Evolutionary conservation across 139 green algal species (phyloP).

Genomic region (Micractinium conductrix): DNA sequence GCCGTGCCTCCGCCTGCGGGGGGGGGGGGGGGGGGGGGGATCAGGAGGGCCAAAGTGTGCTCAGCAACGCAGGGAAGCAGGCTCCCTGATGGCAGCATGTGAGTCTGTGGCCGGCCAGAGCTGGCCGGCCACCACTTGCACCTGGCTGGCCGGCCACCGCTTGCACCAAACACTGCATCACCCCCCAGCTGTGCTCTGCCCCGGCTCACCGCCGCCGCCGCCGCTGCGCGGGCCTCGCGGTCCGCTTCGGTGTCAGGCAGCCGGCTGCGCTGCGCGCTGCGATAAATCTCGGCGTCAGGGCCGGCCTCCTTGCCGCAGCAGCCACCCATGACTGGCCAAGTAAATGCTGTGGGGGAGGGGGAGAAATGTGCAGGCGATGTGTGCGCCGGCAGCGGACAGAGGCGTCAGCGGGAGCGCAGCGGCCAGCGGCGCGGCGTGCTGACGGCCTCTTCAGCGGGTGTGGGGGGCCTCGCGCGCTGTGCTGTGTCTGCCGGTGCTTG

Average conservation of each 20-base stretch:
- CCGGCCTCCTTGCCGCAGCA: constrained; percentile 45
- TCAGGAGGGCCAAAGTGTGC: not conserved
- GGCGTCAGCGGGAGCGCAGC: no score
- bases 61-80: no score
- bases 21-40: not conserved
- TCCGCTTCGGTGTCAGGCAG: constrained; percentile 41
- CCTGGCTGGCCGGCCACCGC: no score
- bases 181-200: not conserved
- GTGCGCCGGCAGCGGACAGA: no score
- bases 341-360: no score
- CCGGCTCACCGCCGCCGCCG: constrained; percentile 38
- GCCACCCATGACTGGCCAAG: constrained; percentile 29
- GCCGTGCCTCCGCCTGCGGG: constrained; percentile 23
- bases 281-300: constrained; percentile 35
- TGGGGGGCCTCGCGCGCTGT: no score
- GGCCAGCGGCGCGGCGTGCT: no score
- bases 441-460: no score
- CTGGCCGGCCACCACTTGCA: not conserved
- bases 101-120: no score
- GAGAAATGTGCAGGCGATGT: no score
- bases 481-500: no score
- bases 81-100: not conserved
- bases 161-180: not conserved
- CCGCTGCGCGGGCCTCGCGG: constrained; percentile 7
- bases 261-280: constrained; percentile 10